phyloP scores from a whole-genome alignment of 1,284 basidiomycete genomes.

The Leccinum solheimii region DNA sequence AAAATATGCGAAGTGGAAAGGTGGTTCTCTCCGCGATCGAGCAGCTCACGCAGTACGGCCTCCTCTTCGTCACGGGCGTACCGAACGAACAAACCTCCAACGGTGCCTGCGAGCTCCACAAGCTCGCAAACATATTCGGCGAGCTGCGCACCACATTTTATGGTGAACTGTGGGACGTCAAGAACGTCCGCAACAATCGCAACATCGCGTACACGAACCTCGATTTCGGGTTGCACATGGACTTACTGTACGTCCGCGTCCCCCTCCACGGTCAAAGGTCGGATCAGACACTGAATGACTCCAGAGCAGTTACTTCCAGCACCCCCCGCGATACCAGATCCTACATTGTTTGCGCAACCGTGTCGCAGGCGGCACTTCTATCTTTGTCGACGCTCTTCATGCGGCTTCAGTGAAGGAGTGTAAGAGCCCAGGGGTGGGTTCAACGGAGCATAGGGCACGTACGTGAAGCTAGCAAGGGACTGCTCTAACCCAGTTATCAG shows the following conservation, averaged over 20 bases:
- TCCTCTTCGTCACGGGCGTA: conserved; percentile 59
- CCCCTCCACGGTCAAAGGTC: not conserved
- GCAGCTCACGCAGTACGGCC: conserved; percentile 56
- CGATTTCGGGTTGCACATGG: conserved; percentile 90
- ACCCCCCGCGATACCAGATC: conserved; percentile 90
- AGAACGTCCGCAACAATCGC: conserved; percentile 69
- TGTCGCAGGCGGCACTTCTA: conserved; percentile 81
- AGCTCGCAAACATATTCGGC: conserved; percentile 68
- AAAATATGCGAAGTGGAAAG: too few species aligned
- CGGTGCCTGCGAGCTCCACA: conserved; percentile 63
- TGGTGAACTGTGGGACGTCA: conserved; percentile 89
- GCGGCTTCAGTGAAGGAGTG: conserved; percentile 49
- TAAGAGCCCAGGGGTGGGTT: not conserved
- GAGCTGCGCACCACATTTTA: conserved; percentile 90
- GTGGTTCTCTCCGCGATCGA: conserved; percentile 49
- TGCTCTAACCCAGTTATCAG: conserved; percentile 77
- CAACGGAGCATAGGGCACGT: conserved; percentile 33
- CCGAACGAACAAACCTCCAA: conserved; percentile 56
- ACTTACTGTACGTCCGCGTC: conserved; percentile 67
- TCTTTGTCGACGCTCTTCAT: conserved; percentile 85
- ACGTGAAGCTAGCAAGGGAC: conserved; percentile 80
- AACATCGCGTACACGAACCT: conserved; percentile 97
- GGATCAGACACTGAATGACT: not conserved
- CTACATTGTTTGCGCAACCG: conserved; percentile 87
- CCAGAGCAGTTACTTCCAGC: conserved; percentile 73